Conservation (phyloP, 371 early-diverging fungal genomes). For the Funneliformis caledonium region DNA sequence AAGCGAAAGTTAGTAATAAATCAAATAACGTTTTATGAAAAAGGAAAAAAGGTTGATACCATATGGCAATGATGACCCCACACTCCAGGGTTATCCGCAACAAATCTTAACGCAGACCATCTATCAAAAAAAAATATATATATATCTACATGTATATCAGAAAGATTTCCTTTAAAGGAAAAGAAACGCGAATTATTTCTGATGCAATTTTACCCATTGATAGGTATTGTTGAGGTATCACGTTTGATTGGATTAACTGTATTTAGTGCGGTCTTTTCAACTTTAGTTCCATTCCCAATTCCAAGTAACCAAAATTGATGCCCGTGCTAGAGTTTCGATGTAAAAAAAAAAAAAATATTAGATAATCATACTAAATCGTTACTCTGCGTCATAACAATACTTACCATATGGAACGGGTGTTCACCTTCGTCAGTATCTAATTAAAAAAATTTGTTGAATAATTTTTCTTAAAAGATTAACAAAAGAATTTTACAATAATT, state of each 20-base stretch:
- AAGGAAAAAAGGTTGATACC: background rate
- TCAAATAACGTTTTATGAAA: too few species aligned
- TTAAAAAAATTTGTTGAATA: conserved; percentile 4
- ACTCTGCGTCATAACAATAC: background rate
- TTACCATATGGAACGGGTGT: conserved; percentile 27
- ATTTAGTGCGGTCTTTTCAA: conserved; percentile 43
- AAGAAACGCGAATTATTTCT: too few species aligned
- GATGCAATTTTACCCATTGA: background rate
- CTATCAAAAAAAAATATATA: background rate
- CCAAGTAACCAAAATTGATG: conserved; percentile 79
- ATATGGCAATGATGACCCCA: conserved; percentile 21
- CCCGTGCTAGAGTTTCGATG: conserved; percentile 61
- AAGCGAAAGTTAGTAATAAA: too few species aligned
- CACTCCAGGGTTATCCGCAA: conserved; percentile 23
- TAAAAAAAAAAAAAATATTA: background rate
- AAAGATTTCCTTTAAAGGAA: too few species aligned
- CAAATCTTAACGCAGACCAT: conserved; percentile 12
- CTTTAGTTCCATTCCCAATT: conserved; percentile 48
- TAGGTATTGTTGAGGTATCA: conserved; percentile 59
- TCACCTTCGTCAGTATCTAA: conserved; percentile 4
- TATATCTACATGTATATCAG: too few species aligned
- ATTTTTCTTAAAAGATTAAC: background rate
- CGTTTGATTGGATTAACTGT: conserved; percentile 56
- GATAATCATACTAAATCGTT: background rate
- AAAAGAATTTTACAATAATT: background rate